Evolutionary conservation across 106 monocot species (phyloP), one percentile per base, ranked within the genome.

Genomic region (Hemerocallis citrina): DNA sequence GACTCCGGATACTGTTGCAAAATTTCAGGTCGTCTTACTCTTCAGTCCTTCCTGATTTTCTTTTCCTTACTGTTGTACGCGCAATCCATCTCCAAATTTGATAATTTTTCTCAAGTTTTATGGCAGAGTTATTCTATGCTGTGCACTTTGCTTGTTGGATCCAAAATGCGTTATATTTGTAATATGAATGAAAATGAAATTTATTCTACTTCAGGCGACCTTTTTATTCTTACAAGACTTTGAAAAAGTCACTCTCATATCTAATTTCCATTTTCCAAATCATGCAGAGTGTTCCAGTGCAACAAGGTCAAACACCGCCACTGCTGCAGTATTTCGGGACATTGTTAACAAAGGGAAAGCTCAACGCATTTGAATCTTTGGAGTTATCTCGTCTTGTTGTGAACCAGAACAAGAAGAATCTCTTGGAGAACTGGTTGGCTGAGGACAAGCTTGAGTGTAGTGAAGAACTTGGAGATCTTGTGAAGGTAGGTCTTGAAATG

Each of bases 361-460:
- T 95, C 46, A 95, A 95, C 63, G 78, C 86, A 35, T 95, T 81
- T 78, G 89, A 95, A 62, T 95, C 94, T 34, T 76, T 95, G 41
- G 94, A 89, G 62, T 69, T 95, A 47, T 95, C 94, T 41, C 83
- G 86, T 40, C 89, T 95, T 68, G 94, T 95, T 76, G 89, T 95
- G 10, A 95, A 89, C 67, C 94, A 95, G 63, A 95, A 89, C 67
- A 95, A 95, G 66, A 95, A 89, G 64, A 89, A 84, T 48, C 83
- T 89, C 7, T 61, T 95, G 61, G 89, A 95, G 63, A 95, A 95
- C 70, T 89, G 95, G 95, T 76, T 95, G 67, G 89, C n/a, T n/a
- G n/a, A n/a, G n/a, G n/a, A n/a, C n/a, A n/a, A n/a, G n/a, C 89
- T 94, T 56, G 95, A 95, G 68, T 95, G 95, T 68, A 95, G 89